phyloP scores from a whole-genome alignment of 176 grass and related monocot species.

The Carex kokanica region DNA sequence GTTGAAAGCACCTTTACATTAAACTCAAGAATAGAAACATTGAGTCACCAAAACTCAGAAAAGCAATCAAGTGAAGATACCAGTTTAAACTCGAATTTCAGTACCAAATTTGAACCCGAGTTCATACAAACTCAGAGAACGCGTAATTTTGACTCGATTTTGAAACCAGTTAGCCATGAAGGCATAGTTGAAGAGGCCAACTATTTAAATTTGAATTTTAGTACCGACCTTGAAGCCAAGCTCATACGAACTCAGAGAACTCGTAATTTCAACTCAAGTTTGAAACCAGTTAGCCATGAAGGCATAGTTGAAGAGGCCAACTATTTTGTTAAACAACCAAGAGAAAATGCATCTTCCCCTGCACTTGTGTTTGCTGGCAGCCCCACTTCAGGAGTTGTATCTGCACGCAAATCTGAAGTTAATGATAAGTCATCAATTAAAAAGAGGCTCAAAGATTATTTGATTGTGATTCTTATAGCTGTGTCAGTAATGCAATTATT shows the following conservation, averaged over 20 bases:
- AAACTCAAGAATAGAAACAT: neutral
- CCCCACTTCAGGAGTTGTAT: neutral
- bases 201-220: neutral
- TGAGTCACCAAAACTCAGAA: constrained; percentile 10
- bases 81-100: neutral
- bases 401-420: neutral
- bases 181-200: constrained; percentile 7
- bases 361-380: neutral
- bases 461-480: constrained; percentile 37
- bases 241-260: neutral
- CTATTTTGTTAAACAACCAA: neutral
- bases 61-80: neutral
- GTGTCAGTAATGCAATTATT: constrained; percentile 44
- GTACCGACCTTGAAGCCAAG: neutral
- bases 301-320: no score
- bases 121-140: constrained; percentile 6
- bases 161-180: neutral
- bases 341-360: neutral
- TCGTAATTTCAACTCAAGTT: neutral
- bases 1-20: neutral
- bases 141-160: neutral
- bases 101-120: neutral
- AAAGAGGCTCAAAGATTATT: constrained; percentile 21
- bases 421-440: constrained; percentile 11
- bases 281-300: neutral